Evolutionary conservation across 176 grass and related monocot species (phyloP).

Genomic region (Cenchrus purpureus): DNA sequence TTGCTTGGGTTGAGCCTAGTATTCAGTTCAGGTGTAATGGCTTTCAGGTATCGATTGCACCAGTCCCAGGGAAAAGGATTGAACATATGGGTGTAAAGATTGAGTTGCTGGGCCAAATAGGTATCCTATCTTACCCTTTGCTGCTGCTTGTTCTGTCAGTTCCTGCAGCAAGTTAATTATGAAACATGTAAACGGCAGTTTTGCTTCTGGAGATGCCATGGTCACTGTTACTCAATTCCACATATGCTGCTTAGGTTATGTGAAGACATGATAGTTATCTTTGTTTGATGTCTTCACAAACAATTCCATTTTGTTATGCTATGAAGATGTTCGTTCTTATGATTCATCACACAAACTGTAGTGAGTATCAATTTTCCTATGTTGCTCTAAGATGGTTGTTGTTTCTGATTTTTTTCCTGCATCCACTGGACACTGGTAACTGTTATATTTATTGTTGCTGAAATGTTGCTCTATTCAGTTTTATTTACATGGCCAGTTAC

Average conservation of each 20-base stretch:
- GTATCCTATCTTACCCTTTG: conserved; percentile 36
- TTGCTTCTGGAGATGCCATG: conserved; percentile 1
- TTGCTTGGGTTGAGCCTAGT: not conserved
- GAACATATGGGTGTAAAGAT: conserved; percentile 89
- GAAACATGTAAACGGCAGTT: not conserved
- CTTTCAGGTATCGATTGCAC: conserved; percentile 70
- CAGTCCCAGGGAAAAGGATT: conserved; percentile 76
- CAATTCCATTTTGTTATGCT: not conserved
- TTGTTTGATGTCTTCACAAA: not conserved
- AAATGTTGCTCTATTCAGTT: not conserved
- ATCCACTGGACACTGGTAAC: not conserved
- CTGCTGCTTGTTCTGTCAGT: not conserved
- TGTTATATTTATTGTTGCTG: not conserved
- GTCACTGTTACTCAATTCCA: not conserved
- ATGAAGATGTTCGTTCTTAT: not conserved
- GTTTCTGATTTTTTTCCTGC: conserved; percentile 21
- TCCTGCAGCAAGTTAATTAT: conserved; percentile 1
- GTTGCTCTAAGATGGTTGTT: not conserved
- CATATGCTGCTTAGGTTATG: not conserved
- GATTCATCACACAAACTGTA: not conserved
- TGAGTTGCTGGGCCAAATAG: conserved; percentile 83
- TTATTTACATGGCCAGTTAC: not conserved
- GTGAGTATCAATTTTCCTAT: not conserved
- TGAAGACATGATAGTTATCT: not conserved
- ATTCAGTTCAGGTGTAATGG: conserved; percentile 5